Base-by-base conservation (phyloP, 2,329 filamentous ascomycete genomes). In the Neocucurbitaria cava region DNA sequence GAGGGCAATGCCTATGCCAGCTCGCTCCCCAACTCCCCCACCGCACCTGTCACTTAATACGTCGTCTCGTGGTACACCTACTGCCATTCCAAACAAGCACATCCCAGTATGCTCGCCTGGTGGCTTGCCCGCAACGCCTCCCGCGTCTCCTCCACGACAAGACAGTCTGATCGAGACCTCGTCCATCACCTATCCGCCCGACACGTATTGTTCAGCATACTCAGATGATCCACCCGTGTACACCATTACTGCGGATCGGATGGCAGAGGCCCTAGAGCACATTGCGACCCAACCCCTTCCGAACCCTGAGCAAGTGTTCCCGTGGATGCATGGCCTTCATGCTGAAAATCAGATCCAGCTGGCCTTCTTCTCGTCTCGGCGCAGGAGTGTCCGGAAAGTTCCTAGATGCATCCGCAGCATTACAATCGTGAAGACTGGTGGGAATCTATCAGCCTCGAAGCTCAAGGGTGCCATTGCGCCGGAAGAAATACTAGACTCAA, bases 251-350 rank as follows among this genome's bases (percentile, higher is more conserved):
- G 86, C 89, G 26, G 79, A 81, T 36, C 85, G 85, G 24, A 82
- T 97, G 39, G 86, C 87, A 10, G 82, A 86, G 41, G 92, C 94
- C 1, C 72, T 98, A 30, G 87, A 96, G 61, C 86, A 93, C 67
- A 80, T 87, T 54, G 85, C 94, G 3, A 84, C 87, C 2, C 92
- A 96, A 69, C 89, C 92, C 1, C 81, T 98, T 21, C 94, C 95
- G 6, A 87, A 94, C 51, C 87, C 95, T 0, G 85, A 89, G n/a
- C 83, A 87, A 56, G 91, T 98, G 58, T 99, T 98, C 69, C 95
- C 95, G 2, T 99, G 95, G 95, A 82, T 97, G 21, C 95, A 99
- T 77, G 95, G 95, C 21, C 79, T 98, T 36, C 93, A 98, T 69
- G 88, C 91, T 0, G 86, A 89, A 57, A 99, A 99, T 70, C 87